These are phyloP conservation scores for Vanderwaltozyma verrucispora DNA, from an alignment of 805 yeast genomes.

Conservation along the genomic window DNA sequence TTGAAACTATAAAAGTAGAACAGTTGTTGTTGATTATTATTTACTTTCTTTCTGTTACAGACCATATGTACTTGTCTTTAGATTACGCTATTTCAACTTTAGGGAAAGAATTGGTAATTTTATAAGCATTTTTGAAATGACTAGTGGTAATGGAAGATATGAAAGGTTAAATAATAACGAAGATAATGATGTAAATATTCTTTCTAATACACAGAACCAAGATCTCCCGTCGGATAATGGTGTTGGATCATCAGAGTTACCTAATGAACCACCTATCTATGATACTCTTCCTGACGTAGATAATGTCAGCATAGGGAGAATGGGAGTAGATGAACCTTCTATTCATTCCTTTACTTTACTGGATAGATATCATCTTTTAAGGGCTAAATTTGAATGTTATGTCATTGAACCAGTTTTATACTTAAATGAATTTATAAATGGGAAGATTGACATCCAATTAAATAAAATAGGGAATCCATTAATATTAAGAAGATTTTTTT, in stretches of 20 bases:
- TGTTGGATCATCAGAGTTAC: not conserved
- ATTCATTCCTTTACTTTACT: not conserved
- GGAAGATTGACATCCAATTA: slow-evolving; percentile 46
- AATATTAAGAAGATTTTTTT: slow-evolving; percentile 65
- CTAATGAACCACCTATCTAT: not conserved
- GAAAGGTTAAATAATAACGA: not conserved
- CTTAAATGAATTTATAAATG: slow-evolving; percentile 24
- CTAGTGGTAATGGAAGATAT: not conserved
- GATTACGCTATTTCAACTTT: too few relatives aligned
- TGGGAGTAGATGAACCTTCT: slow-evolving; percentile 32
- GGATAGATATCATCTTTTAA: slow-evolving; percentile 11
- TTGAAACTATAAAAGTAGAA: too few relatives aligned
- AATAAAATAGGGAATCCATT: slow-evolving; percentile 75
- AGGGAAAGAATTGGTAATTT: too few relatives aligned
- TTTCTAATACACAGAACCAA: too few relatives aligned
- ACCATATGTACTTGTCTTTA: too few relatives aligned
- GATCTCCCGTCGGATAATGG: too few relatives aligned
- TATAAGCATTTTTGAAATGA: too few relatives aligned
- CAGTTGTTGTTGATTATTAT: too few relatives aligned
- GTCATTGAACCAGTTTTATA: slow-evolving; percentile 40
- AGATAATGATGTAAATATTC: not conserved
- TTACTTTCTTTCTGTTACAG: too few relatives aligned
- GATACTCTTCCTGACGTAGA: not conserved
- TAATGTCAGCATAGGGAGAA: not conserved
- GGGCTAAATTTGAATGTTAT: slow-evolving; percentile 21